Evolutionary conservation across 768 basidiomycete genomes (phyloP).

Genomic region (Pisolithus marmoratus): DNA sequence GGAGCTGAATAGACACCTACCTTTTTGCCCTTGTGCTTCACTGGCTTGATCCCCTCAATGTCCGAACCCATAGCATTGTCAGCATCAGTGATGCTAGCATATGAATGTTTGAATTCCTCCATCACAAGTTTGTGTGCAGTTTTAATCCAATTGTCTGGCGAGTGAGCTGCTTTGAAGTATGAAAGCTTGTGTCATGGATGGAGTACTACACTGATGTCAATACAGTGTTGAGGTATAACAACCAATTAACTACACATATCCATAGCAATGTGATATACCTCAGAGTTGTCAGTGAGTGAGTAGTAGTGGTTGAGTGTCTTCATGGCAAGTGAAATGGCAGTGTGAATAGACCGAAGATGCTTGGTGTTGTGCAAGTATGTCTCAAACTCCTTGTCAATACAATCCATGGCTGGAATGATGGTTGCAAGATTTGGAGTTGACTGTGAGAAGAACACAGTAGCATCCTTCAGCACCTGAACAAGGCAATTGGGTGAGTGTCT

Average conservation of each 20-base stretch:
- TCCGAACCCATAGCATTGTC: neutral
- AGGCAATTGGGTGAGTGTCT: too few species aligned
- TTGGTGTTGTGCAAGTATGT: too few species aligned
- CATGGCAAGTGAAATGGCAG: neutral
- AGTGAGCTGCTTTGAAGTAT: constrained; percentile 22
- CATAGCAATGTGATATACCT: neutral
- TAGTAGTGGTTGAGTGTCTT: neutral
- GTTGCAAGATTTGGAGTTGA: constrained; percentile 14
- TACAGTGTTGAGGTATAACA: neutral
- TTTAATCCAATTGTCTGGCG: constrained; percentile 21
- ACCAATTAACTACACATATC: too few species aligned
- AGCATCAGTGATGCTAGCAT: neutral
- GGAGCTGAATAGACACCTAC: neutral
- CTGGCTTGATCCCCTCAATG: neutral
- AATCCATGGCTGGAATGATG: constrained; percentile 30
- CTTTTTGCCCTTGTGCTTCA: neutral
- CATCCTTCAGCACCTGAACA: constrained; percentile 19
- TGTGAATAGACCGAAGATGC: too few species aligned
- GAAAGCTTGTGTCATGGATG: constrained; percentile 24
- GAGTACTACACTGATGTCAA: constrained; percentile 17
- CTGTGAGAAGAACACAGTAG: constrained; percentile 20
- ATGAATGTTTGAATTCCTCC: constrained; percentile 12
- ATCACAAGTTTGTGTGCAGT: constrained; percentile 18
- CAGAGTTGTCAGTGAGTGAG: neutral
- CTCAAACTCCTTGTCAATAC: constrained; percentile 13